These are phyloP conservation scores for Phytomonas francai DNA, from an alignment of 208 protist species.

Conservation along the genomic window DNA sequence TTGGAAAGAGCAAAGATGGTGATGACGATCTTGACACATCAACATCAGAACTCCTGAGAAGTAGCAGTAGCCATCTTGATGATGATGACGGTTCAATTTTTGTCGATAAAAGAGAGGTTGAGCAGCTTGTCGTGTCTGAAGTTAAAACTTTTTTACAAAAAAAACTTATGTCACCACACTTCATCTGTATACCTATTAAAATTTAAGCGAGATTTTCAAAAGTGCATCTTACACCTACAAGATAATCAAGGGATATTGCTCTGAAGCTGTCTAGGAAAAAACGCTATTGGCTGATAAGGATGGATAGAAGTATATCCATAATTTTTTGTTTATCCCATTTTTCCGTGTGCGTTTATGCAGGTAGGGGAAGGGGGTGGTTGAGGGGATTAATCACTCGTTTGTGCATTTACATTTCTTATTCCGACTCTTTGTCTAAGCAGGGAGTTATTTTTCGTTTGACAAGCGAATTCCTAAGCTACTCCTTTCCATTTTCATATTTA, in stretches of 20 bases:
- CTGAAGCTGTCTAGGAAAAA: not conserved
- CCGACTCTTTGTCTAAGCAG: not conserved
- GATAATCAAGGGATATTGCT: not conserved
- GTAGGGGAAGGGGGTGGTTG: not conserved
- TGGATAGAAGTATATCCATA: not conserved
- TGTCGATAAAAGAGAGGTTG: conserved; percentile 62
- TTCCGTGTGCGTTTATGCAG: too few relatives aligned
- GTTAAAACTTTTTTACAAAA: conserved; percentile 56
- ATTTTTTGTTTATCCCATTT: not conserved
- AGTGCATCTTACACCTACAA: not conserved
- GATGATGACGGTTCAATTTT: conserved; percentile 29
- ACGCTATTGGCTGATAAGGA: not conserved
- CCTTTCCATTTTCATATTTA: conserved; percentile 9
- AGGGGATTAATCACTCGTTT: conserved; percentile 1
- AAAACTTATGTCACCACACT: conserved; percentile 67
- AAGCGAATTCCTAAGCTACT: not conserved
- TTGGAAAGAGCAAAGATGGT: conserved; percentile 31
- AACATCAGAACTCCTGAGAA: not conserved
- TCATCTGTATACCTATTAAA: conserved; percentile 37
- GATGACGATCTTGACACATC: conserved; percentile 6
- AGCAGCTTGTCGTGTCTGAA: conserved; percentile 60
- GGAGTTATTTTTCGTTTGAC: not conserved
- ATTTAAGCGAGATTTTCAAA: not conserved
- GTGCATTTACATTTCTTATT: not conserved
- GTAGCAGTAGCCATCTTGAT: conserved; percentile 1